Evolutionary conservation across 2,329 filamentous ascomycete genomes (phyloP).

Genomic region (Aspergillus aculeatinus): DNA sequence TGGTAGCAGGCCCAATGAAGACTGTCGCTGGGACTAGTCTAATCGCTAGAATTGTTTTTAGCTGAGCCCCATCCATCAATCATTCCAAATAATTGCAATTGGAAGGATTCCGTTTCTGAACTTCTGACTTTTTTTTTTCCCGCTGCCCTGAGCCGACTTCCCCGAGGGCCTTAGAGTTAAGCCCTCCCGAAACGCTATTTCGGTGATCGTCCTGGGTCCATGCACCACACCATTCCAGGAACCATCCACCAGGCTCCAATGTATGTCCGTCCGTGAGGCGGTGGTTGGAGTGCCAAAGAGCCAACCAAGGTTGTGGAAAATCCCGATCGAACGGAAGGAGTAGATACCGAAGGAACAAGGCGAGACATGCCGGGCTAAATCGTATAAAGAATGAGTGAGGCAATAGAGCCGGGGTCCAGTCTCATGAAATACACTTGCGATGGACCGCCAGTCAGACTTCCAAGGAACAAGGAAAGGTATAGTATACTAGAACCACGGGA

Average conservation of each 20-base stretch:
- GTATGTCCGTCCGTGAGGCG: not conserved
- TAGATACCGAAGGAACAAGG: not conserved
- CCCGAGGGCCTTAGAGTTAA: slow-evolving; percentile 7
- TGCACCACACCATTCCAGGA: slow-evolving; percentile 3
- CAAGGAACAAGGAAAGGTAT: no score
- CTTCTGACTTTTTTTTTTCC: not conserved
- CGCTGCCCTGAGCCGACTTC: slow-evolving; percentile 2
- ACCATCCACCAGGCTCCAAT: not conserved
- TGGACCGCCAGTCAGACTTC: not conserved
- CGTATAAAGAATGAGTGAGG: not conserved
- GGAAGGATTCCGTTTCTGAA: not conserved
- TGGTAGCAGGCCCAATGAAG: not conserved
- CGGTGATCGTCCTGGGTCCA: slow-evolving; percentile 6
- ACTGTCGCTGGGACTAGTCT: not conserved
- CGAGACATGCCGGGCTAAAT: not conserved
- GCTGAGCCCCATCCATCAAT: not conserved
- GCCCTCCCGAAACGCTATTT: slow-evolving; percentile 10
- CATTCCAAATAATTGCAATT: slow-evolving; percentile 5
- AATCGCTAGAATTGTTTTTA: not conserved
- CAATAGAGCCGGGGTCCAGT: not conserved
- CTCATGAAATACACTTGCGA: not conserved
- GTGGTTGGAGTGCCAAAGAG: not conserved
- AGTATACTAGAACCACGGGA: not conserved
- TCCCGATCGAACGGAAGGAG: not conserved
- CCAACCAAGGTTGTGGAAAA: not conserved